A percentile compares a stretch with the other conserved stretches of the same genome.
These are phyloP conservation scores for Paraphoma sp. DNA, from an alignment of 2,329 filamentous ascomycete genomes.

Conservation along the genomic window DNA sequence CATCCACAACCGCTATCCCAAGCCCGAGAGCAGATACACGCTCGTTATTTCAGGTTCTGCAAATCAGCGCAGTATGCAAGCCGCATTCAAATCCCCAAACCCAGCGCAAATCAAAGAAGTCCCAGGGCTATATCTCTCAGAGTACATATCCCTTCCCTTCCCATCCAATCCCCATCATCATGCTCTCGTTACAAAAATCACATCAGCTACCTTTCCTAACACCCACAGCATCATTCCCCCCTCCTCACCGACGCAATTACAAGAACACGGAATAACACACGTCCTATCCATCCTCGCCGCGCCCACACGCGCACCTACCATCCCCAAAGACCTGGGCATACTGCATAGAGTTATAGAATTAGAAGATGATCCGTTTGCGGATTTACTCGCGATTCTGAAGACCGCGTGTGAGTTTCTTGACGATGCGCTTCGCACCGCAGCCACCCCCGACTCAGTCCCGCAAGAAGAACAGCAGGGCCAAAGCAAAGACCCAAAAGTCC, in stretches of 20 bases:
- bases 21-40: neutral
- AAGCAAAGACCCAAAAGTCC: too few relatives aligned
- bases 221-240: slow-evolving; percentile 15
- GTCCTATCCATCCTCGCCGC: slow-evolving; percentile 10
- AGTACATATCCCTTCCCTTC: neutral
- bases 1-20: too few relatives aligned
- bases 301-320: neutral
- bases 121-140: slow-evolving; percentile 13
- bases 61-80: neutral
- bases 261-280: slow-evolving; percentile 14
- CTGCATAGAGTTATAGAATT: slow-evolving; percentile 10
- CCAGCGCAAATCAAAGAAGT: slow-evolving; percentile 1
- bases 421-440: neutral
- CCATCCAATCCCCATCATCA: neutral
- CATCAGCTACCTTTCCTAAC: too few relatives aligned
- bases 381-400: slow-evolving; percentile 12
- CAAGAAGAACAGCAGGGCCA: too few relatives aligned
- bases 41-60: neutral
- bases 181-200: too few relatives aligned
- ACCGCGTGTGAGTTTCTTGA: slow-evolving; percentile 13
- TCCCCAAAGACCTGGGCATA: neutral
- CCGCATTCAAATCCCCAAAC: neutral
- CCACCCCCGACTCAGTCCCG: neutral
- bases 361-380: slow-evolving; percentile 17
- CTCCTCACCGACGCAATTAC: neutral